Conservation (phyloP, 768 basidiomycete genomes). For the Pseudohyphozyma bogoriensis region DNA sequence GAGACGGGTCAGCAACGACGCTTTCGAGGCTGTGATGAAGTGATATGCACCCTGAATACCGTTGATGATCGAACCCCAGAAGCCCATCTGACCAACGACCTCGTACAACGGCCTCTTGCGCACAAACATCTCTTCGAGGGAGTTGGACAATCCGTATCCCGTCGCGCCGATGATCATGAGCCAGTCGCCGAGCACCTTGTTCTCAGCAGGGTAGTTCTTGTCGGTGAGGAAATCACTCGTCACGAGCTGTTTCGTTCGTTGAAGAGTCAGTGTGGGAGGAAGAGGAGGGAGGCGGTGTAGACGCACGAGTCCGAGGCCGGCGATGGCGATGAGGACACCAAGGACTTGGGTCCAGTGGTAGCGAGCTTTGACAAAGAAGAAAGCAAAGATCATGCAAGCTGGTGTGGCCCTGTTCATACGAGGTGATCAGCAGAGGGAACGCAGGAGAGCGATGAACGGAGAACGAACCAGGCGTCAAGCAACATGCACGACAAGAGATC, state of each 20-base stretch:
- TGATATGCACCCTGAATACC: constrained; percentile 29
- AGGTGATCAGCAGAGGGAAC: constrained; percentile 2
- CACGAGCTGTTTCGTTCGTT: constrained; percentile 17
- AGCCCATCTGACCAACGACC: constrained; percentile 34
- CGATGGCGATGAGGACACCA: constrained; percentile 31
- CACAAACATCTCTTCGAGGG: constrained; percentile 32
- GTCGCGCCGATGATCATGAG: constrained; percentile 29
- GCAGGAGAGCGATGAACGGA: constrained; percentile 13
- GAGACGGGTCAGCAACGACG: too few species aligned
- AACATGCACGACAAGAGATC: constrained; percentile 29
- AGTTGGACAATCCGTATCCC: constrained; percentile 26
- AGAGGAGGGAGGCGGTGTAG: neutral
- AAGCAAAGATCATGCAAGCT: constrained; percentile 32
- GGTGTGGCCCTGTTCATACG: constrained; percentile 23
- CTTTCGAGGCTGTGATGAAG: neutral
- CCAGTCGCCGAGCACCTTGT: constrained; percentile 21
- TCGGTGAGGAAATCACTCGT: constrained; percentile 28
- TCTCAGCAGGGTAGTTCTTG: constrained; percentile 13
- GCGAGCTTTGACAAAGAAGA: constrained; percentile 24
- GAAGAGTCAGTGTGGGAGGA: neutral
- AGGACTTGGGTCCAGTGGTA: constrained; percentile 30
- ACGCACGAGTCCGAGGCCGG: constrained; percentile 29
- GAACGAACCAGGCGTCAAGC: constrained; percentile 29
- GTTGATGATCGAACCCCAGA: constrained; percentile 30
- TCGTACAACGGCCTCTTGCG: constrained; percentile 31